Evolutionary conservation across 306 rosid species (phyloP), one percentile per base, ranked within the genome.

Genomic region (Alnus rubra): DNA sequence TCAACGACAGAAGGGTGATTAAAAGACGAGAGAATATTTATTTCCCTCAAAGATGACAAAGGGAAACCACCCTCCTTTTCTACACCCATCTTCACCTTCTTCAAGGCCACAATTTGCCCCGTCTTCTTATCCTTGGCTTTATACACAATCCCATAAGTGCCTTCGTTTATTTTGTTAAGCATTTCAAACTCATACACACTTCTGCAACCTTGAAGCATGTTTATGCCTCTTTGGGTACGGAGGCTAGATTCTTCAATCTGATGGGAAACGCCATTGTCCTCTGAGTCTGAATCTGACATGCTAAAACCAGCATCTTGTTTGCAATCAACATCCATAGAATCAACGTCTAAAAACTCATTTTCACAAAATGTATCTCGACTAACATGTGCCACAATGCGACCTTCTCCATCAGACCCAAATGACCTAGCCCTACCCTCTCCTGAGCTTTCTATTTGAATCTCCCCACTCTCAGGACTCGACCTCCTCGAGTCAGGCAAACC

Each of bases 71-170:
- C 88, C 45, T 74, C 94, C 86, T 84, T 87, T 28, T 84, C 86
- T 13, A 87, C 77, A 55, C 89, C 89, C 97, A 91, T 96, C 89
- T 96, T 96, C 81, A 96, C 97, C 92, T 96, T 96, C 89, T 96
- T 96, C 35, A 96, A 78, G 19, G 98, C 99, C 18, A 89, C 93
- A n/a, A 91, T 55, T 79, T 91, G 94, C 59, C 96, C 99, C 0
- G 89, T 88, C 80, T 87, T 90, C 84, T 87, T 93, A 86, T 96
- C 98, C 82, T 54, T 91, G 68, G 97, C 99, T 88, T 89, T 93
- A 74, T 87, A 96, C 59, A 96, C 99, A 88, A 96, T 87, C 42
- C 99, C 98, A 63, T 96, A 96, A 50, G 99, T 96, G 64, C 99
- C 99, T 87, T 96, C 99, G 72, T 87, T 89, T 71, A 94, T 92